Evolutionary conservation across 1,284 basidiomycete species (phyloP), one percentile per base, ranked within the genome.

Genomic region (Trichosporon asahii): DNA sequence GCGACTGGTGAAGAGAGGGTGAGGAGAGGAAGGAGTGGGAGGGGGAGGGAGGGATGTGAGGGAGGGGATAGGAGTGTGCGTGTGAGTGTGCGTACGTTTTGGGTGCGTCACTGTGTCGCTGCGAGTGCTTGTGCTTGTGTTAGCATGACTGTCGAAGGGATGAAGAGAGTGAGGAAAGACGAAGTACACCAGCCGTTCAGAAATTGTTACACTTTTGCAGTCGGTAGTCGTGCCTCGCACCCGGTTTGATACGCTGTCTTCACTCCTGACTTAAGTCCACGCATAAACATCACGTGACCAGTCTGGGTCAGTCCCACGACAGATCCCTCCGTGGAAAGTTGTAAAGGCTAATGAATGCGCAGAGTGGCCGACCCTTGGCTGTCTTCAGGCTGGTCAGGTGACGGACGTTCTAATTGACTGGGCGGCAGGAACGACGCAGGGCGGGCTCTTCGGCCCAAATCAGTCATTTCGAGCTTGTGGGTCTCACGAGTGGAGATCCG

Each of bases 1-100:
- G 53, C 35, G 35, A 12, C 11, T 33, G 35, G 11, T 53, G 31
- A 33, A 33, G 31, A 31, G 66, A 46, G 23, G 66, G 15, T 40
- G 44, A 60, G 53, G 68, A 23, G 53, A 66, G 49, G 23, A 31
- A 27, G 31, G n/a, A 63, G 18, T 63, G 66, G 35, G 40, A 46
- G 60, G 44, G 49, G 33, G 29, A 64, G 40, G 57, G 60, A 55
- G 49, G 33, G 29, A 64, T 29, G 25, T 31, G 35, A n/a, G n/a
- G n/a, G n/a, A n/a, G n/a, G n/a, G n/a, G n/a, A n/a, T n/a, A n/a
- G n/a, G n/a, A n/a, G 37, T 40, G 37, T 14, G 37, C 18, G 11
- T 37, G 65, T 66, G 53, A 40, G 25, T 33, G 31, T 33, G 31
- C 11, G 25, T 21, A 21, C 18, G 31, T 8, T 37, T 12, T 12